Evolutionary conservation across 306 rosid genomes (phyloP), one percentile per base, ranked within the genome.

Genomic region (Medicago ruthenica): DNA sequence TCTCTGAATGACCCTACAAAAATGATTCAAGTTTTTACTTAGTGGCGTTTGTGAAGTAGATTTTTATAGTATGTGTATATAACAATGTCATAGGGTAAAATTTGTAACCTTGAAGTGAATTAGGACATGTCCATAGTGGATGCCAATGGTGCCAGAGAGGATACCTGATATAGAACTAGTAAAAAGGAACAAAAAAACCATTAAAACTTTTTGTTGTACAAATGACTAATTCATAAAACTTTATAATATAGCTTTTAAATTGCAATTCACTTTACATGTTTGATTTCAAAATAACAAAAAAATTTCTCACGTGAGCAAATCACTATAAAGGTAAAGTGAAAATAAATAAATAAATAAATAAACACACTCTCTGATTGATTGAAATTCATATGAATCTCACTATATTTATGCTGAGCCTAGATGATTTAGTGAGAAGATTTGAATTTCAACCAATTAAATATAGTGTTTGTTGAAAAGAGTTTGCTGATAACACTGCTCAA

Each of bases 101-200:
- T 40, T 71, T 72, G 79, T 59, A 84, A 93, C 98, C 96, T 90
- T 89, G 79, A 90, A 90, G 83, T 93, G 96, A 65, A 89, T 82
- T 85, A 93, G 77, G 79, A 93, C 87, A 75, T 90, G 98, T 4
- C 97, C 96, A 71, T 90, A 93, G 70, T 93, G 96, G 85, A 93
- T 84, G 24, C 98, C 96, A 47, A 93, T 87, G 36, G 91, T 84
- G 71, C 93, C 93, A 24, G 91, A 89, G 75, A 90, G 85, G 60
- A 90, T 87, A 44, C 91, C 96, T 16, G 95, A 89, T 75, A 90
- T 84, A 5, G 97, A 82, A 78, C 98, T 93, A 36, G 22, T 71
- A 65, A 57, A 62, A 72, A 11, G 4, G n/a, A 41, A 9, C 15
- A 41, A 9, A 40, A 18, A 24, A 24, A 24, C n/a, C n/a, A n/a